Evolutionary conservation across 805 yeast genomes (phyloP), one percentile per base, ranked within the genome.

Genomic region (Cephaloascus albidus): DNA sequence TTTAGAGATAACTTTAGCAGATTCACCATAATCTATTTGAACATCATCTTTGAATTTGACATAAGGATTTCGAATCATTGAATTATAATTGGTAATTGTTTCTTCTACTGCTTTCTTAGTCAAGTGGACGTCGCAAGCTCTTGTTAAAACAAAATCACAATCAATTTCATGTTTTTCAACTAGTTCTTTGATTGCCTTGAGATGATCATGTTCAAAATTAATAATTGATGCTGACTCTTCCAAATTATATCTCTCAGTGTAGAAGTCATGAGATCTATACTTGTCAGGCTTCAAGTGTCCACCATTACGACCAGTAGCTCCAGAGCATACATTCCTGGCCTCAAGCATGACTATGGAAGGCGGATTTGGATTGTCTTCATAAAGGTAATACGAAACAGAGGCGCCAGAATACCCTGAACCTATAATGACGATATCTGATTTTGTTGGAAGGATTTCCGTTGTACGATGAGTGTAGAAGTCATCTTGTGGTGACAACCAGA

Each of bases 301-400:
- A 18, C 76, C 75, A 42, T 70, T 70, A 40, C 76, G 52, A 5
- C 71, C 75, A 1, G 73, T 65, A 4, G 75, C 76, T 27, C 71
- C 70, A 10, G 63, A 52, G 36, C 68, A 63, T 5, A 54, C 43
- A 20, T 55, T 58, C 36, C 71, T 51, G 2, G 74, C 74, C 44
- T 71, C 76, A 6, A 63, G 52, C 46, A 70, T 46, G 20, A 51
- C 43, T 1, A 42, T 45, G 3, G 35, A 30, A 14, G 49, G 48
- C 6, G 39, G 40, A 23, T 14, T 31, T 19, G 54, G 49, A 20
- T 55, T 47, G 23, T 58, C 53, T 36, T 58, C 50, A 5, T 54
- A 45, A 33, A 64, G 42, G 43, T 58, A 59, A 43, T 58, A 57
- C 0, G 70, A 70, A 6, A 58, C 55, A 3, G 71, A 54, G 3